phyloP scores from a whole-genome alignment of 2,329 filamentous ascomycete genomes.

The Chaetoscypha palmicola region DNA sequence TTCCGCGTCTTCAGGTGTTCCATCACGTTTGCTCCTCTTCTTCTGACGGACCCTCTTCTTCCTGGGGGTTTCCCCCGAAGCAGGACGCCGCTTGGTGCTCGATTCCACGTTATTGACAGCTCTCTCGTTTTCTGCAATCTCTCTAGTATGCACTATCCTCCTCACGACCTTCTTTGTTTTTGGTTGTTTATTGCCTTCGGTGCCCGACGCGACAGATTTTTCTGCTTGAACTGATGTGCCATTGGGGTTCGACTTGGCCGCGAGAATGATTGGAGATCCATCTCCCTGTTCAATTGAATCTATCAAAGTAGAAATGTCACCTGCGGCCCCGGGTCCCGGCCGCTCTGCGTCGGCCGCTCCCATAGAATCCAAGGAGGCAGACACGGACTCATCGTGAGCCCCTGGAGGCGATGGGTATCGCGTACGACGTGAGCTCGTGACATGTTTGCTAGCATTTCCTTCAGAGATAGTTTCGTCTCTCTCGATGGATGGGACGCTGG shows the following conservation, averaged over 20 bases:
- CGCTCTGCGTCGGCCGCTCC: too few species aligned
- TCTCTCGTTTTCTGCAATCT: conserved; percentile 20
- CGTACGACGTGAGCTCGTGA: not conserved
- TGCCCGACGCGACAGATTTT: conserved; percentile 15
- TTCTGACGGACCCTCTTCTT: conserved; percentile 31
- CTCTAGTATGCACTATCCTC: conserved; percentile 17
- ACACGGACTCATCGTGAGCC: not conserved
- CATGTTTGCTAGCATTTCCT: not conserved
- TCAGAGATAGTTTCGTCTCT: too few species aligned
- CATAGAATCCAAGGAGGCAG: too few species aligned
- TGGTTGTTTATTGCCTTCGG: conserved; percentile 20
- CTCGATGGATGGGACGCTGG: too few species aligned
- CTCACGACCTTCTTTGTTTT: conserved; percentile 14
- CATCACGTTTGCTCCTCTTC: conserved; percentile 23
- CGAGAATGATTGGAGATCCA: conserved; percentile 18
- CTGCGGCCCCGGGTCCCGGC: too few species aligned
- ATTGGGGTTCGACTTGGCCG: conserved; percentile 24
- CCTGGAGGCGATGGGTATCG: conserved; percentile 7
- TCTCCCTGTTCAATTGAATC: conserved; percentile 9
- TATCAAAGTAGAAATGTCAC: too few species aligned
- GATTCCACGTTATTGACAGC: conserved; percentile 22
- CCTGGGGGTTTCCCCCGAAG: conserved; percentile 15
- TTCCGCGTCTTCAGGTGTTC: conserved; percentile 58
- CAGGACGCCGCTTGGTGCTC: conserved; percentile 16
- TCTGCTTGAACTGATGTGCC: conserved; percentile 20